Base-by-base conservation (phyloP, 2,329 filamentous ascomycete species). In the Exophiala spinifera region DNA sequence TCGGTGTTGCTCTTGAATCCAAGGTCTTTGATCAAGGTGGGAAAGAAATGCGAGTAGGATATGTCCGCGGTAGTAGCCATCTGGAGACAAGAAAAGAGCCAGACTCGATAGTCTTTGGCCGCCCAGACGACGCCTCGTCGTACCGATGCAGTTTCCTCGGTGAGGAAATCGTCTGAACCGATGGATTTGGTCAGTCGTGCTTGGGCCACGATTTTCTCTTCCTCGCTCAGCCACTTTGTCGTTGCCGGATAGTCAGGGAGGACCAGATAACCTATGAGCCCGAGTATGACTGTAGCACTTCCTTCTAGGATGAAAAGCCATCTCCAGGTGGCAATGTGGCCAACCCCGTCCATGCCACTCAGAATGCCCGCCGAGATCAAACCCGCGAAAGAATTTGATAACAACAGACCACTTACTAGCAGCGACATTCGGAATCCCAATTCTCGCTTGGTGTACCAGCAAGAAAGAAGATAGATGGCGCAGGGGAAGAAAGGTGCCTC, bases 401-500 rank as follows among this genome's bases (percentile, higher is more conserved):
- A 71, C 6, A 71, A 73, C 42, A 74, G 75, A 19, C 74, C 75
- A 1, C 73, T 74, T 59, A 78, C 79, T 45, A 78, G 74, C 66
- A 74, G 73, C 4, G 76, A 72, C 49, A 78, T 77, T 1, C 77
- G 68, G 37, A 72, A 65, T 6, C 74, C 72, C 37, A 79, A 62
- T 60, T 87, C 87, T 59, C 83, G 82, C 42, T 85, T 78, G 0
- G 84, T 88, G 63, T 89, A 89, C 85, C 86, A 88, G 50, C 48
- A 51, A 39, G 19, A 20, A 23, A 48, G 28, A 11, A 48, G 25
- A 34, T 33, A 48, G 14, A 48, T 21, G 10, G 45, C 45, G 84
- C 0, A 83, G 83, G 28, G 28, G 10, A 31, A 31, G 28, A 31
- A 31, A 3, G 28, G 28, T 7, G 28, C 6, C 10, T 31, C 28